Percentiles rank a stretch among this genome's conserved stretches.
Evolutionary conservation across 495 filamentous ascomycete genomes (phyloP).

Genomic region (Trichoderma virens): DNA sequence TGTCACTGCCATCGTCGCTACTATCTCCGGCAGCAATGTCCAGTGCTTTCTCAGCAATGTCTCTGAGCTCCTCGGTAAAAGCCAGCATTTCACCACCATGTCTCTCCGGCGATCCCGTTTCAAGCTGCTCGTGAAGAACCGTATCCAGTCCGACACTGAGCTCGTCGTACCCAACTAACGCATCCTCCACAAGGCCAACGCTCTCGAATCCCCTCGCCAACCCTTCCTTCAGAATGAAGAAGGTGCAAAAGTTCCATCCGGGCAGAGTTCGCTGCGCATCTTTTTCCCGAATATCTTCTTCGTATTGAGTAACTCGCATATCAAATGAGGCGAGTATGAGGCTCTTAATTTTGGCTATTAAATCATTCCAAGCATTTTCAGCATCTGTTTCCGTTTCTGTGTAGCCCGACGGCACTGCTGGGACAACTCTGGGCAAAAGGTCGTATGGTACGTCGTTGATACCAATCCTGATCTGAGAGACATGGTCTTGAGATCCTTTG

Average conservation of each 20-base stretch:
- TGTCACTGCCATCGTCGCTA: slow-evolving; percentile 39
- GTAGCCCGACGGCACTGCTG: slow-evolving; percentile 49
- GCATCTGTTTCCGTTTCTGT: slow-evolving; percentile 60
- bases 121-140: slow-evolving; percentile 66
- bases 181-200: slow-evolving; percentile 92
- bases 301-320: slow-evolving; percentile 83
- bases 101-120: slow-evolving; percentile 41
- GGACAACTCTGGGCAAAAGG: slow-evolving; percentile 45
- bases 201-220: slow-evolving; percentile 90
- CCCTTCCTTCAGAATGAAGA: slow-evolving; percentile 95
- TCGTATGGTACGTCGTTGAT: slow-evolving; percentile 54
- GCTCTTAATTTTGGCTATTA: slow-evolving; percentile 78
- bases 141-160: slow-evolving; percentile 76
- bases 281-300: slow-evolving; percentile 92
- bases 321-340: slow-evolving; percentile 87
- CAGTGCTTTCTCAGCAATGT: slow-evolving; percentile 44
- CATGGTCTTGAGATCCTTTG: slow-evolving; percentile 67
- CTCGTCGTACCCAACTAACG: slow-evolving; percentile 86
- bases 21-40: slow-evolving; percentile 19
- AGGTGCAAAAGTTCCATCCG: slow-evolving; percentile 99
- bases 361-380: slow-evolving; percentile 69
- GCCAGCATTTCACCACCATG: slow-evolving; percentile 59
- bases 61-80: slow-evolving; percentile 64
- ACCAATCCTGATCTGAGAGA: slow-evolving; percentile 76
- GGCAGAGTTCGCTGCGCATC: slow-evolving; percentile 82